phyloP scores from a whole-genome alignment of 345 rosid species.

The Capsella bursapastoris region DNA sequence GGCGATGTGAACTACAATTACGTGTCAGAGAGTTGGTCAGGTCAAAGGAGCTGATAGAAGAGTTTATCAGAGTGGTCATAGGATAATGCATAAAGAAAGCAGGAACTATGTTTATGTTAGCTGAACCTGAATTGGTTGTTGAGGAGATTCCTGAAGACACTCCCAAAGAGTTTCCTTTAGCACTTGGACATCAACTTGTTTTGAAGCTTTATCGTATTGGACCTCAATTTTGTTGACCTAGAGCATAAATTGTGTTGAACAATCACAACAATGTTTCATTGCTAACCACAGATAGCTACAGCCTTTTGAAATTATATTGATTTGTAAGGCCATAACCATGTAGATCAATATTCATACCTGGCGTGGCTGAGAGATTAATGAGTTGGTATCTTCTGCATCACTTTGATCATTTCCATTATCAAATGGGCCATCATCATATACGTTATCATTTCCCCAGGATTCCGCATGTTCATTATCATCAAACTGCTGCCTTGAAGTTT shows the following conservation, averaged over 20 bases:
- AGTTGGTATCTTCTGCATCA: slow-evolving; percentile 61
- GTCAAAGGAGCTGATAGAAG: background rate
- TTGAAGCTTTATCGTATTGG: slow-evolving; percentile 81
- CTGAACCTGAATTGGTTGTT: slow-evolving; percentile 54
- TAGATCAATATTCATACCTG: slow-evolving; percentile 58
- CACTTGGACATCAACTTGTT: slow-evolving; percentile 90
- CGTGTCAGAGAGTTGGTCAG: background rate
- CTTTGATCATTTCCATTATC: slow-evolving; percentile 63
- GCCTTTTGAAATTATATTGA: slow-evolving; percentile 3
- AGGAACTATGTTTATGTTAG: slow-evolving; percentile 10
- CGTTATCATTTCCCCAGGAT: slow-evolving; percentile 68
- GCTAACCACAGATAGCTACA: slow-evolving; percentile 8
- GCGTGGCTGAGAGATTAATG: slow-evolving; percentile 88
- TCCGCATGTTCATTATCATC: slow-evolving; percentile 59
- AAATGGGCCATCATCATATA: slow-evolving; percentile 56
- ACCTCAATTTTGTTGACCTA: slow-evolving; percentile 88
- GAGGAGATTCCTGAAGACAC: slow-evolving; percentile 60
- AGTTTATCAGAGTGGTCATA: background rate
- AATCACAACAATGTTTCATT: slow-evolving; percentile 11
- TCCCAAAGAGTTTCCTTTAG: slow-evolving; percentile 90
- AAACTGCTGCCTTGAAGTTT: slow-evolving; percentile 46
- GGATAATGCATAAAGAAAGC: background rate
- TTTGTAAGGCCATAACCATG: slow-evolving; percentile 15
- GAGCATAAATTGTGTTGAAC: slow-evolving; percentile 5
- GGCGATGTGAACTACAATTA: background rate